Evolutionary conservation across 495 filamentous ascomycete genomes (phyloP), one percentile per base, ranked within the genome.

Genomic region (Tetracladium setigerum): DNA sequence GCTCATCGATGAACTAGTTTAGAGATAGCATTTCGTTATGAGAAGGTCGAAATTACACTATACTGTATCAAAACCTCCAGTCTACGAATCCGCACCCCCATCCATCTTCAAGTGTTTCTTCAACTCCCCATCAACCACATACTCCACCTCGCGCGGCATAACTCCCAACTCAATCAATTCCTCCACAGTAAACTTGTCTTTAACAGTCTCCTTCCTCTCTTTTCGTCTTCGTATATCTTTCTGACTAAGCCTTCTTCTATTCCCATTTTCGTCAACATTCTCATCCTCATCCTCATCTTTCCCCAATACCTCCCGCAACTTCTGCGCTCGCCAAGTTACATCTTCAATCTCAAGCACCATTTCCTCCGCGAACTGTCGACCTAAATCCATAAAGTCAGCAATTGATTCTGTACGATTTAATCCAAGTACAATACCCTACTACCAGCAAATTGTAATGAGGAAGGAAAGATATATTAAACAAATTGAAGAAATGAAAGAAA

Each of bases 321-420:
- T 54, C 61, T 46, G 77, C 77, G 39, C 37, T 59, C 15, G 67
- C 72, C 17, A n/a, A n/a, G 79, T 82, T 4, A 82, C 75, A 67
- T 83, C 79, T 42, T 74, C 67, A 47, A 81, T 78, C 5, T 51
- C 53, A 10, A 73, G 66, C 54, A 81, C 72, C 62, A 72, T 70
- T 40, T 75, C 62, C 47, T 71, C 67, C 17, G 66, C 61, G 69
- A 71, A 81, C 47, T 54, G 51, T 51, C 50, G 22, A 27, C 22
- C 22, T 27, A 27, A 3, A 3, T 27, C 22, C 22, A 27, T 27
- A 27, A 7, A 27, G 7, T 27, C 3, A 27, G 3, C 22, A 27
- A 27, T 27, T n/a, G n/a, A n/a, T n/a, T n/a, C n/a, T n/a, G n/a
- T n/a, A n/a, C n/a, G n/a, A n/a, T n/a, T n/a, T n/a, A n/a, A n/a